These are phyloP conservation scores for Ustulina deusta DNA, from an alignment of 2,329 filamentous ascomycete species.

Conservation along the genomic window DNA sequence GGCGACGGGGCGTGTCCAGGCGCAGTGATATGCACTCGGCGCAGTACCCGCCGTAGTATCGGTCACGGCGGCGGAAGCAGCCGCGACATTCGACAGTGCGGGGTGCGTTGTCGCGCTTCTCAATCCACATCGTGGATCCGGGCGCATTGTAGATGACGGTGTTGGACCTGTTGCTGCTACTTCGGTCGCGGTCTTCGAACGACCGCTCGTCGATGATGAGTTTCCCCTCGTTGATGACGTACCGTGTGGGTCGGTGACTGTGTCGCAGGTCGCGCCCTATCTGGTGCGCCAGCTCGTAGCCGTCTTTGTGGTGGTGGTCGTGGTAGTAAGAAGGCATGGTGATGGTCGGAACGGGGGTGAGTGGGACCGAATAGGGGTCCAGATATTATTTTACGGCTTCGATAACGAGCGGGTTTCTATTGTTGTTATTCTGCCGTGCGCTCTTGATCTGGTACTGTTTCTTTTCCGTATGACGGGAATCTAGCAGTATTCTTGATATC, in stretches of 20 bases:
- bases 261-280: slow-evolving; percentile 38
- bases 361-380: neutral
- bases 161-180: slow-evolving; percentile 34
- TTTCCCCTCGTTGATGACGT: slow-evolving; percentile 48
- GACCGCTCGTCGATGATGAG: slow-evolving; percentile 43
- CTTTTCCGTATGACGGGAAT: neutral
- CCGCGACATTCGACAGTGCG: slow-evolving; percentile 29
- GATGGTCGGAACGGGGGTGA: neutral
- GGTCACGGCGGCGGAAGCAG: slow-evolving; percentile 34
- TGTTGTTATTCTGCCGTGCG: neutral
- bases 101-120: slow-evolving; percentile 5
- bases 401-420: neutral
- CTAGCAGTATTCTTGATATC: neutral
- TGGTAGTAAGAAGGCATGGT: slow-evolving; percentile 38
- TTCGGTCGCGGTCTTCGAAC: slow-evolving; percentile 21
- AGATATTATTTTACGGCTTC: neutral
- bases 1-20: slow-evolving; percentile 17
- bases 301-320: slow-evolving; percentile 22
- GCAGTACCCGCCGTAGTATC: slow-evolving; percentile 42
- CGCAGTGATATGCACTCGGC: slow-evolving; percentile 38
- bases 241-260: slow-evolving; percentile 40
- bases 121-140: slow-evolving; percentile 42
- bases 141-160: slow-evolving; percentile 49
- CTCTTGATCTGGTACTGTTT: neutral
- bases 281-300: slow-evolving; percentile 39